A percentile compares a stretch with the other conserved stretches of the same genome.
These are phyloP conservation scores for Pseudopithomyces chartarum DNA, from an alignment of 2,329 filamentous ascomycete genomes.

Conservation along the genomic window DNA sequence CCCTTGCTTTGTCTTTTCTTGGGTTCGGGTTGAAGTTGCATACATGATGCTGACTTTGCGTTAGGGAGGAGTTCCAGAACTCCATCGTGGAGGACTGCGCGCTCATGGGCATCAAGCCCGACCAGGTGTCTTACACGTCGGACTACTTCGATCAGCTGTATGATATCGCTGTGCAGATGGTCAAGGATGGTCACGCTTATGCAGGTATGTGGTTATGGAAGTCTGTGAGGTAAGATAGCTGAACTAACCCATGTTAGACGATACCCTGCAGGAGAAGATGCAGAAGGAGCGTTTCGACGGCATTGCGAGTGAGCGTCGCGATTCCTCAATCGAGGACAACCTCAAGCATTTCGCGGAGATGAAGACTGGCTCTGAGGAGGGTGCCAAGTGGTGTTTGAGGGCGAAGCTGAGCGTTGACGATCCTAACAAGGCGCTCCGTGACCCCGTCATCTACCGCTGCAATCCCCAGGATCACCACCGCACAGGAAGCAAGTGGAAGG, in stretches of 20 bases:
- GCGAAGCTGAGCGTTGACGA: conserved; percentile 92
- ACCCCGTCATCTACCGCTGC: conserved; percentile 97
- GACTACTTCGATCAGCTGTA: conserved; percentile 96
- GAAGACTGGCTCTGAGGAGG: conserved; percentile 82
- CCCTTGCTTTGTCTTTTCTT: conserved; percentile 45
- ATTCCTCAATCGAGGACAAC: conserved; percentile 80
- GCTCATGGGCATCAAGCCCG: conserved; percentile 89
- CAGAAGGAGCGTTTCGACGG: conserved; percentile 82
- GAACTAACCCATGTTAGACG: conserved; percentile 57
- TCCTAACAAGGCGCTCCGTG: conserved; percentile 93
- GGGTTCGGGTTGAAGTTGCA: not conserved
- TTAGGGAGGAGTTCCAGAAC: conserved; percentile 80
- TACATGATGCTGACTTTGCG: too few relatives aligned
- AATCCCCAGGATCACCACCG: conserved; percentile 76
- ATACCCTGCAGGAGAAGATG: conserved; percentile 90
- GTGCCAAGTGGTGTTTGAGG: conserved; percentile 85
- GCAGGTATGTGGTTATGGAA: conserved; percentile 49
- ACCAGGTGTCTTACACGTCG: conserved; percentile 85
- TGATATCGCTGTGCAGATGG: conserved; percentile 80
- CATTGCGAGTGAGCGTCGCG: conserved; percentile 79
- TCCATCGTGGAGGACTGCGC: conserved; percentile 89
- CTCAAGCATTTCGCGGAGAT: conserved; percentile 89
- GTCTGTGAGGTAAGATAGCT: too few relatives aligned
- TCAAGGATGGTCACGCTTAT: conserved; percentile 86
- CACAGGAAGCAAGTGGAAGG: conserved; percentile 79